phyloP scores from a whole-genome alignment of 2,329 filamentous ascomycete genomes.

The Aureobasidium subglaciale region DNA sequence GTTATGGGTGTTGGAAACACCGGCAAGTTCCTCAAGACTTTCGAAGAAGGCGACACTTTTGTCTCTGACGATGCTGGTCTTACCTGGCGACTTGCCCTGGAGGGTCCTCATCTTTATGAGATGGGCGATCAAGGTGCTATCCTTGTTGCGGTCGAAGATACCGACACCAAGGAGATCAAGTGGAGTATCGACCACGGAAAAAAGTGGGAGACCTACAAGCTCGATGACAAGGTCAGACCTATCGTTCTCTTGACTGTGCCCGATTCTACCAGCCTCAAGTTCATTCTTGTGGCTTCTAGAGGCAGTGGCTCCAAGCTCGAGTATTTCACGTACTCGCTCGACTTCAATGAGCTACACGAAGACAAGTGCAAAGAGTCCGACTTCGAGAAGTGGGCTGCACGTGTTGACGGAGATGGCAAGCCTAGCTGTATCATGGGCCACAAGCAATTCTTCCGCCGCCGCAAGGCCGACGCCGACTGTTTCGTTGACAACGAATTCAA shows the following conservation, averaged over 20 bases:
- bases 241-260: slow-evolving; percentile 76
- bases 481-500: slow-evolving; percentile 83
- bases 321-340: slow-evolving; percentile 59
- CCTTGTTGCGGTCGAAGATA: slow-evolving; percentile 72
- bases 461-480: slow-evolving; percentile 82
- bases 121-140: slow-evolving; percentile 91
- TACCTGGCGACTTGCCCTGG: slow-evolving; percentile 68
- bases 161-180: slow-evolving; percentile 54
- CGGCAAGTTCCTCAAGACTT: slow-evolving; percentile 63
- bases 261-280: slow-evolving; percentile 89
- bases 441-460: slow-evolving; percentile 75
- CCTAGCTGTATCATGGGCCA: slow-evolving; percentile 93
- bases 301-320: slow-evolving; percentile 46
- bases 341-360: slow-evolving; percentile 77
- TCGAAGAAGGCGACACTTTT: slow-evolving; percentile 70
- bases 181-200: slow-evolving; percentile 90
- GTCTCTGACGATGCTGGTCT: slow-evolving; percentile 87
- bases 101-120: slow-evolving; percentile 89
- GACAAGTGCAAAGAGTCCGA: slow-evolving; percentile 68
- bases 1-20: slow-evolving; percentile 93
- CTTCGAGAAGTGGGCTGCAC: slow-evolving; percentile 83
- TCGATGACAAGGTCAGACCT: slow-evolving; percentile 65
- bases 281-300: slow-evolving; percentile 63
- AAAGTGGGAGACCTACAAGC: slow-evolving; percentile 65
- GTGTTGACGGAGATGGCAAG: slow-evolving; percentile 70